Conservation (phyloP, 495 filamentous ascomycete species). For the Lasiosphaeria ovina region DNA sequence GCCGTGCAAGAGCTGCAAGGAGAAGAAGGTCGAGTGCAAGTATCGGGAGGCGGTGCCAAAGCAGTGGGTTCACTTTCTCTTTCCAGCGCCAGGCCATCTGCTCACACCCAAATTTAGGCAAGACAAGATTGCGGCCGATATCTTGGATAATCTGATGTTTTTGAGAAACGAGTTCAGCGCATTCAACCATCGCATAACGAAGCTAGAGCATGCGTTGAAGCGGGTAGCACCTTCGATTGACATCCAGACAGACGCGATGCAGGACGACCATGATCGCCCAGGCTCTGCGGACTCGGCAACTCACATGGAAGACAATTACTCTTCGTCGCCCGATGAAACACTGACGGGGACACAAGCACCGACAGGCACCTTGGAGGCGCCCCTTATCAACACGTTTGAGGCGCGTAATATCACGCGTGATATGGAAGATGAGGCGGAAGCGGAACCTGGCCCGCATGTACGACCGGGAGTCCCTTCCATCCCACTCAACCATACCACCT, state of each 20-base stretch:
- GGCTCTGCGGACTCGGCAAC: conserved; percentile 22
- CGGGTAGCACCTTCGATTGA: conserved; percentile 18
- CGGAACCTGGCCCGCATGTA: conserved; percentile 44
- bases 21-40: conserved; percentile 58
- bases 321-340: conserved; percentile 24
- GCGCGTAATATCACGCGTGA: conserved; percentile 30
- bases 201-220: conserved; percentile 24
- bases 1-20: conserved; percentile 56
- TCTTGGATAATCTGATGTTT: conserved; percentile 41
- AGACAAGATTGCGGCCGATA: conserved; percentile 52
- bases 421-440: conserved; percentile 46
- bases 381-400: conserved; percentile 22
- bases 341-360: conserved; percentile 8
- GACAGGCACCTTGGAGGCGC: conserved; percentile 30
- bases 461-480: conserved; percentile 60
- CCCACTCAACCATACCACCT: conserved; percentile 75
- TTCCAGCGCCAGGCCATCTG: background rate
- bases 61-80: conserved; percentile 48
- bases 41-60: conserved; percentile 67
- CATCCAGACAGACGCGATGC: conserved; percentile 11
- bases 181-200: conserved; percentile 27
- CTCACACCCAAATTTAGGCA: conserved; percentile 39
- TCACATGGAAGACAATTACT: conserved; percentile 19
- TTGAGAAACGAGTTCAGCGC: conserved; percentile 35
- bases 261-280: conserved; percentile 27